A percentile compares a stretch with the other conserved stretches of the same genome.
Conservation (phyloP, 202 grass and related monocot species). For the Hordeum pubiflorum region DNA sequence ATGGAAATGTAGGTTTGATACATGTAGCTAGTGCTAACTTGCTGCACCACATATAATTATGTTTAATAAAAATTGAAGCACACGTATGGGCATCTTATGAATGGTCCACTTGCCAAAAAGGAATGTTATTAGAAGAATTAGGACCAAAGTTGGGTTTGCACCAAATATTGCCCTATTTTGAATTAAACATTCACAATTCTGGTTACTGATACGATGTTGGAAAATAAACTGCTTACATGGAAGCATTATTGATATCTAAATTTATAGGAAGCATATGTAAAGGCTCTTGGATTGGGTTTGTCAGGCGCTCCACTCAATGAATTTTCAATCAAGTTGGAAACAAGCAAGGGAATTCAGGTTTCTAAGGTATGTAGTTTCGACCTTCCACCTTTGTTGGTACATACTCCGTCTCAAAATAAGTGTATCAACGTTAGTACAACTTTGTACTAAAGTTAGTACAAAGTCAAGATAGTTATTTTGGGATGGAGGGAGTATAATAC, state of each 20-base stretch:
- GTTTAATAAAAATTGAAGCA: neutral
- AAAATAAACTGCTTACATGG: neutral
- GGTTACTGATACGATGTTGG: neutral
- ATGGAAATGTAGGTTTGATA: neutral
- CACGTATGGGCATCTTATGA: neutral
- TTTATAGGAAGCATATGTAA: slow-evolving; percentile 82
- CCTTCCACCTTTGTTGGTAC: too few relatives aligned
- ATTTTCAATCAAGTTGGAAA: slow-evolving; percentile 61
- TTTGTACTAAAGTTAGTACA: too few relatives aligned
- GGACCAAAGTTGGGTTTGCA: too few relatives aligned
- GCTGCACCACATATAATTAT: neutral
- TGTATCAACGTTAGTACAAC: too few relatives aligned
- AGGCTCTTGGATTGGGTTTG: slow-evolving; percentile 82
- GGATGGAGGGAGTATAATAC: too few relatives aligned
- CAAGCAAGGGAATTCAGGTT: slow-evolving; percentile 33
- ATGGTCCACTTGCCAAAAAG: neutral
- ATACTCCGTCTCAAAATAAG: too few relatives aligned
- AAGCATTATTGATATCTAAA: neutral
- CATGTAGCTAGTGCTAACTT: neutral
- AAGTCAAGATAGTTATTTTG: too few relatives aligned
- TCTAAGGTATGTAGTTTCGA: slow-evolving; percentile 27
- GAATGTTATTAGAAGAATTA: neutral
- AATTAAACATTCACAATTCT: neutral
- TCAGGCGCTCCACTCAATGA: slow-evolving; percentile 74
- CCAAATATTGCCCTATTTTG: neutral